phyloP scores from a whole-genome alignment of 2,329 filamentous ascomycete species.

The Hypoxylon sp. region DNA sequence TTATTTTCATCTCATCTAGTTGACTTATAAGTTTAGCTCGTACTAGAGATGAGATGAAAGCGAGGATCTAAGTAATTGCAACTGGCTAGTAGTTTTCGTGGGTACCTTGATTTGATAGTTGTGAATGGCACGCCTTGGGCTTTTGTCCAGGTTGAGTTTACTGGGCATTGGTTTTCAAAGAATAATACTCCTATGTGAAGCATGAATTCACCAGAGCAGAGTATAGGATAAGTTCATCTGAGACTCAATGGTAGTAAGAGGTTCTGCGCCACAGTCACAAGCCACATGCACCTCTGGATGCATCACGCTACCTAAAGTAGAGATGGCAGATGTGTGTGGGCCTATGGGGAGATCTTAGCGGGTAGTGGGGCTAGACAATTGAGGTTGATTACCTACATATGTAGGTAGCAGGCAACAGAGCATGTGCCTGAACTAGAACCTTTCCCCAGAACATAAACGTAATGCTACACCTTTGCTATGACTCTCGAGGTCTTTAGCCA shows the following conservation, averaged over 20 bases:
- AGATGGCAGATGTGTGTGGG: background rate
- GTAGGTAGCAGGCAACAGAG: background rate
- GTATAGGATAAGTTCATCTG: background rate
- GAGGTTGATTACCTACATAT: conserved; percentile 1
- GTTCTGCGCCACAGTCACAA: conserved; percentile 39
- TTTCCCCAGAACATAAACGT: background rate
- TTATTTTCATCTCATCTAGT: background rate
- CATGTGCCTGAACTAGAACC: too few relatives aligned
- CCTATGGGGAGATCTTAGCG: conserved; percentile 10
- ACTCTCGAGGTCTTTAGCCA: background rate
- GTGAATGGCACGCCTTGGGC: background rate
- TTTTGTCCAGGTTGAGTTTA: background rate
- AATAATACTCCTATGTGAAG: background rate
- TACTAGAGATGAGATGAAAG: background rate
- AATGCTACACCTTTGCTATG: background rate
- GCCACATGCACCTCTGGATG: conserved; percentile 18
- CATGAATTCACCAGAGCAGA: background rate
- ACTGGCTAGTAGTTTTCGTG: background rate
- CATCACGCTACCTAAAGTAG: background rate
- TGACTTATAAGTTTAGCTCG: background rate
- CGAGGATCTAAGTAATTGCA: background rate
- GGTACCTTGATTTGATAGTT: background rate
- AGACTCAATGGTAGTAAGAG: conserved; percentile 14
- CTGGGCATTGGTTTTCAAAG: background rate
- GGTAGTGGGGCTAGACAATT: conserved; percentile 11